A percentile compares a stretch with the other conserved stretches of the same genome.
These are phyloP conservation scores for Scortechinia acanthostroma DNA, from an alignment of 2,329 filamentous ascomycete genomes.

Conservation along the genomic window DNA sequence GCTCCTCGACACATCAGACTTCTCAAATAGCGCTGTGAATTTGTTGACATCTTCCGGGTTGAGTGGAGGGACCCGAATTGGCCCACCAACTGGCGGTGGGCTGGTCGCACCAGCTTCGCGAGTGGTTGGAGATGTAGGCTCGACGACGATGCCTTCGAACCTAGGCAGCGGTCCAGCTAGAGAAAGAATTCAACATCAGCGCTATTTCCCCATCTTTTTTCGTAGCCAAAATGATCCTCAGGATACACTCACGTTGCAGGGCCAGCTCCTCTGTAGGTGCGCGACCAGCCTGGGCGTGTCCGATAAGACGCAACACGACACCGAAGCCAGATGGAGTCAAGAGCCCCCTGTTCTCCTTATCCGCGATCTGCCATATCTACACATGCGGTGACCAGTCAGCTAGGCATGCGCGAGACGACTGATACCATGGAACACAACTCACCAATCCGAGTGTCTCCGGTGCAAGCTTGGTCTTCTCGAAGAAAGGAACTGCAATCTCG, in stretches of 20 bases:
- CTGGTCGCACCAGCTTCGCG: slow-evolving; percentile 27
- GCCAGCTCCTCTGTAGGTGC: slow-evolving; percentile 77
- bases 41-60: slow-evolving; percentile 82
- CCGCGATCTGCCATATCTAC: slow-evolving; percentile 98
- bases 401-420: slow-evolving; percentile 3
- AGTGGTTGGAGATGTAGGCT: slow-evolving; percentile 19
- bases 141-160: slow-evolving; percentile 67
- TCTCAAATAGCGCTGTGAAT: slow-evolving; percentile 81
- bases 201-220: neutral
- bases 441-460: slow-evolving; percentile 83
- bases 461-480: slow-evolving; percentile 87
- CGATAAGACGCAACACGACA: slow-evolving; percentile 85
- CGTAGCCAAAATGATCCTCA: too few species aligned
- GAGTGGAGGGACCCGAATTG: slow-evolving; percentile 81
- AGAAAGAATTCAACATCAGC: neutral
- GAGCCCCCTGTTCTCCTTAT: slow-evolving; percentile 90
- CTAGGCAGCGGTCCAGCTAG: slow-evolving; percentile 70
- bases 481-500: slow-evolving; percentile 93
- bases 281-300: slow-evolving; percentile 83
- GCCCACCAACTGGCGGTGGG: slow-evolving; percentile 54
- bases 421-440: slow-evolving; percentile 18
- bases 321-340: slow-evolving; percentile 89
- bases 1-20: neutral
- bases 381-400: slow-evolving; percentile 5
- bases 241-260: slow-evolving; percentile 46